A percentile compares a stretch with the other conserved stretches of the same genome.
Conservation (phyloP, 495 filamentous ascomycete genomes). For the Hypoxylon trugodes region DNA sequence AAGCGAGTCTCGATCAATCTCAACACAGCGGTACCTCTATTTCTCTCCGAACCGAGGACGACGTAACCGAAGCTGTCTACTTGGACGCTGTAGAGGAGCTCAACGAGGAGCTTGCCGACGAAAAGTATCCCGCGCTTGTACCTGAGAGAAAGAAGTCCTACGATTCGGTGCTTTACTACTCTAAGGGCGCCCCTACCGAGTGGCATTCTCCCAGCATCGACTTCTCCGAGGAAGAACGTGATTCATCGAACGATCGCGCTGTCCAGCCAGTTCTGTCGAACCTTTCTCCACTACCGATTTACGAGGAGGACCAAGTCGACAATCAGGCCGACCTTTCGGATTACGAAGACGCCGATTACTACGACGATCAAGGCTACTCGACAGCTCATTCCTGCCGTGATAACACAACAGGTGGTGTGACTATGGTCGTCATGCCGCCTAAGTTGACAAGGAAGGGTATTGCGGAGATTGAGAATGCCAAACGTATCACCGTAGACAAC, state of each 20-base stretch:
- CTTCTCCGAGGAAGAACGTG: background rate
- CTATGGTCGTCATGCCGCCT: conserved; percentile 74
- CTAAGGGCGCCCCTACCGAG: background rate
- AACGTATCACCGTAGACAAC: conserved; percentile 69
- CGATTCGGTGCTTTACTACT: conserved; percentile 2
- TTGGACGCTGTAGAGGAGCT: conserved; percentile 54
- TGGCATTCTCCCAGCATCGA: background rate
- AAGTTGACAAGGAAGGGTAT: conserved; percentile 66
- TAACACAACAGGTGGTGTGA: conserved; percentile 76
- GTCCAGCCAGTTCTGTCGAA: background rate
- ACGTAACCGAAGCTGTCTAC: conserved; percentile 51
- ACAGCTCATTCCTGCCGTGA: conserved; percentile 80
- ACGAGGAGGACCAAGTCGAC: conserved; percentile 8
- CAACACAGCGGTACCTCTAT: background rate
- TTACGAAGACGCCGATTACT: conserved; percentile 77
- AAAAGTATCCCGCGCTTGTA: conserved; percentile 4
- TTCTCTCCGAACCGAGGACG: conserved; percentile 28
- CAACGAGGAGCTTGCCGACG: conserved; percentile 46
- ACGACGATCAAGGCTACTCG: conserved; percentile 83
- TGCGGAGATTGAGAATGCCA: conserved; percentile 75
- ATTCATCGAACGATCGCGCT: background rate
- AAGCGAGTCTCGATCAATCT: conserved; percentile 2
- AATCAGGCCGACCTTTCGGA: conserved; percentile 44
- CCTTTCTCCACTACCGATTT: too few relatives aligned
- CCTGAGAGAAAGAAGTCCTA: conserved; percentile 4